Evolutionary conservation across 192 early-diverging fungal genomes (phyloP), one percentile per base, ranked within the genome.

Genomic region (Coemansia sp.): DNA sequence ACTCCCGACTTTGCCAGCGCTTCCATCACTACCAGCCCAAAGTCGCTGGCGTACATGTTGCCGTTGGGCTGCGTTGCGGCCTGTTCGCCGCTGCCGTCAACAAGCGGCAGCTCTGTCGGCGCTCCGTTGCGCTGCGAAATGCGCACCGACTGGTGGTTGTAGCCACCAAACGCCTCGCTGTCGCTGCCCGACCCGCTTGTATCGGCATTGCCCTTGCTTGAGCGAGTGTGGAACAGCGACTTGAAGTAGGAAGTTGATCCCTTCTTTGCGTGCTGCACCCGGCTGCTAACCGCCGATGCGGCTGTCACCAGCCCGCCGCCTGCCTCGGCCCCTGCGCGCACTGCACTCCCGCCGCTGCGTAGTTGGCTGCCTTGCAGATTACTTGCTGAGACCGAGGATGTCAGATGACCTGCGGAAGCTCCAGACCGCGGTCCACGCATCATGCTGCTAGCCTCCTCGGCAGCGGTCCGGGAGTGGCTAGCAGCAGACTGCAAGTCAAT

Each of bases 21-120:
- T 55, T 76, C 73, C 61, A 76, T 76, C 30, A 76, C 73, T 20
- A 76, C 56, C 32, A 48, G 27, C 1, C 73, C 73, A 69, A 76
- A 76, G 47, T 76, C 73, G 39, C 62, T 76, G 5, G 73, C 73
- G 17, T 69, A 76, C 73, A 76, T 76, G 58, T 76, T 53, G 15
- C 73, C 73, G 44, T 65, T 76, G 1, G 73, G 73, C 50, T 62
- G 40, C 14, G 44, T 36, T 31, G 48, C 44, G 1, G 48, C 46
- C 17, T 45, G 31, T 38, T 69, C 66, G 30, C 34, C 31, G 28
- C 22, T 23, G 15, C 58, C 46, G 36, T 54, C 29, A 42, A 30
- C 36, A 29, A 32, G 22, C 10, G 58, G 29, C 40, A 48, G 54
- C 28, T 34, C 49, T 4, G 34, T 26, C 21, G 31, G 53, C 6